Percentiles rank a stretch among this genome's conserved stretches.
Evolutionary conservation across 768 basidiomycete species (phyloP).

Genomic region (Gloeopeniophorella convolvens): DNA sequence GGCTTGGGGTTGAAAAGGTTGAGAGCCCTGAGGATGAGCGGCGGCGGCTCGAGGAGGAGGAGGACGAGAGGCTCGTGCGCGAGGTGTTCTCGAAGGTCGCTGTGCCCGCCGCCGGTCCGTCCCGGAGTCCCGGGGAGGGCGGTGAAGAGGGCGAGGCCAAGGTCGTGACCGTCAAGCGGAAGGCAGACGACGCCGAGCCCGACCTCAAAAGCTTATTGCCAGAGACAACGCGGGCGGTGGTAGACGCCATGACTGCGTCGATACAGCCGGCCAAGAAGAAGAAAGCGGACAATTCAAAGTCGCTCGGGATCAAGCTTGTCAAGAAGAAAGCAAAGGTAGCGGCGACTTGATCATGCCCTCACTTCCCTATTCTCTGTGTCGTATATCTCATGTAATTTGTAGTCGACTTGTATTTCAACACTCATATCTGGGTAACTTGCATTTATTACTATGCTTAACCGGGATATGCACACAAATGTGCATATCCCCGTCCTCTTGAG

Average conservation of each 20-base stretch:
- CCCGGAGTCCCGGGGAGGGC: constrained; percentile 11
- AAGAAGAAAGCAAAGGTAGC: constrained; percentile 15
- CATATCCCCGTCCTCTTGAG: no score
- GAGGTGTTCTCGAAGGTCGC: constrained; percentile 78
- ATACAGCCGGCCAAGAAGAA: constrained; percentile 49
- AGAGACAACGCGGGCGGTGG: constrained; percentile 54
- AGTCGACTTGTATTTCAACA: not conserved
- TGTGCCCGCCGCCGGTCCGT: constrained; percentile 27
- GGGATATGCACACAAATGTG: no score
- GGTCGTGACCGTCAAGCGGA: constrained; percentile 75
- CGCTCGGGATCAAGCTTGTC: constrained; percentile 21
- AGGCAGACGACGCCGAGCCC: constrained; percentile 75
- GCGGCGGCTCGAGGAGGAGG: constrained; percentile 69
- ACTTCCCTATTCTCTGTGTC: not conserved
- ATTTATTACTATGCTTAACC: no score
- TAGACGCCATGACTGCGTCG: constrained; percentile 41
- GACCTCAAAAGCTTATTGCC: constrained; percentile 62
- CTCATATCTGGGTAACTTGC: no score
- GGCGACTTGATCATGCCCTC: not conserved
- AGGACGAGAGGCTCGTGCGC: constrained; percentile 87
- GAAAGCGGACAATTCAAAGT: constrained; percentile 34
- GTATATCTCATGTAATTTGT: not conserved
- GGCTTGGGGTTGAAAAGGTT: constrained; percentile 58
- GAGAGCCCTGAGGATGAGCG: constrained; percentile 74
- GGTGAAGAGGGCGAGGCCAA: constrained; percentile 24